These are phyloP conservation scores for Botryotinia globosa DNA, from an alignment of 2,329 filamentous ascomycete species.

Conservation along the genomic window DNA sequence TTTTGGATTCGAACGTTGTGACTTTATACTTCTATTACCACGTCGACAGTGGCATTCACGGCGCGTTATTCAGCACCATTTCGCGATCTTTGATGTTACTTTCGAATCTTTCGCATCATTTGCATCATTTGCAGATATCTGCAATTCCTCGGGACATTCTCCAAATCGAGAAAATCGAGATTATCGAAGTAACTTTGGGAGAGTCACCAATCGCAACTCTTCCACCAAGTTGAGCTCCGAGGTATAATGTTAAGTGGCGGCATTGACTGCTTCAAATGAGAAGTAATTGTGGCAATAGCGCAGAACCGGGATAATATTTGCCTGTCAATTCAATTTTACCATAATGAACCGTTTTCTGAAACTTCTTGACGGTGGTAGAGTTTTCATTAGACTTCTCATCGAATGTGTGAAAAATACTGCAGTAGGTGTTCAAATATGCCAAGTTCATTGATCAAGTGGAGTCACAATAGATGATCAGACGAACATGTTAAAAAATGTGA, in stretches of 20 bases:
- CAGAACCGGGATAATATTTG: background rate
- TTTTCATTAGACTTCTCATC: background rate
- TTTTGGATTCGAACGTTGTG: background rate
- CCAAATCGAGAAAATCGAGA: background rate
- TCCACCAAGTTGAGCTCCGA: background rate
- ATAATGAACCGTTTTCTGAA: background rate
- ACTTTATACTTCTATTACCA: background rate
- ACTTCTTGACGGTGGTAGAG: background rate
- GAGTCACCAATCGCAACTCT: background rate
- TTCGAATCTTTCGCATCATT: too few relatives aligned
- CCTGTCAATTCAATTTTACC: background rate
- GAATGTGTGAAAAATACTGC: too few relatives aligned
- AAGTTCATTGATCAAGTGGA: background rate
- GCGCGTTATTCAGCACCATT: background rate
- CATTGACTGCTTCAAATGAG: background rate
- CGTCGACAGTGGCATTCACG: background rate
- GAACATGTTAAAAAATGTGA: background rate
- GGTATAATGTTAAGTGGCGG: background rate
- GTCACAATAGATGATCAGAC: background rate
- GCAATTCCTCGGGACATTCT: background rate
- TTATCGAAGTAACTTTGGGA: background rate
- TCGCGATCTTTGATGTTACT: background rate
- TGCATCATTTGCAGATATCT: background rate
- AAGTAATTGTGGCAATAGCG: too few relatives aligned
- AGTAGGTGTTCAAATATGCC: background rate